These are phyloP conservation scores for Yamadazyma membranifaciens DNA, from an alignment of 1,139 yeast species.

Conservation along the genomic window DNA sequence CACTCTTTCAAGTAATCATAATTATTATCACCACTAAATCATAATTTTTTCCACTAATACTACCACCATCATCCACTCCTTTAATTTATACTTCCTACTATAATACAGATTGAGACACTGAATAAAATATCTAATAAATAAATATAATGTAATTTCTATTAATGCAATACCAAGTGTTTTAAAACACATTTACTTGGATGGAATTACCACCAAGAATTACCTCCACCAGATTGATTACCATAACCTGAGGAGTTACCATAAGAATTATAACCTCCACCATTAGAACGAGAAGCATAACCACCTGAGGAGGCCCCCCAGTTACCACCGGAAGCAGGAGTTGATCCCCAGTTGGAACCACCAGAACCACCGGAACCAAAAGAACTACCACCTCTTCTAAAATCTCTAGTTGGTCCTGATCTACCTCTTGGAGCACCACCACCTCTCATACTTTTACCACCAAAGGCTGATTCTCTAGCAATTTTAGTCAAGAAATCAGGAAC, in stretches of 20 bases:
- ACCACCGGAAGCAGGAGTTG: conserved; percentile 23
- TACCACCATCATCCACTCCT: conserved; percentile 5
- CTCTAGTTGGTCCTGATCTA: conserved; percentile 49
- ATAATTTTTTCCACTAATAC: not conserved
- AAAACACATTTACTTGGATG: not conserved
- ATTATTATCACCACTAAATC: no score
- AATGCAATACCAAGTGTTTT: conserved; percentile 11
- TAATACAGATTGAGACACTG: conserved; percentile 30
- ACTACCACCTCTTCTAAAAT: conserved; percentile 53
- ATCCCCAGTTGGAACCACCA: conserved; percentile 26
- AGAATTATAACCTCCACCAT: conserved; percentile 6
- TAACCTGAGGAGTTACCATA: conserved; percentile 33
- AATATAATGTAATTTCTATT: conserved; percentile 5
- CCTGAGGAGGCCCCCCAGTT: conserved; percentile 25
- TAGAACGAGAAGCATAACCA: conserved; percentile 10
- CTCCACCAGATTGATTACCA: conserved; percentile 1
- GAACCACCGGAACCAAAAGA: conserved; percentile 29
- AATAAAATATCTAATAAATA: conserved; percentile 10
- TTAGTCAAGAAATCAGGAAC: conserved; percentile 84
- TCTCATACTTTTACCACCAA: conserved; percentile 50
- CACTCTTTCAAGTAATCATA: not conserved
- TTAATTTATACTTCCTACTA: conserved; percentile 13
- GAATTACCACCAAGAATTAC: conserved; percentile 42
- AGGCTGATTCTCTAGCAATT: conserved; percentile 74
- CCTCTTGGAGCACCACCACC: conserved; percentile 40